A percentile compares a stretch with the other conserved stretches of the same genome.
These are phyloP conservation scores for Xylaria curta DNA, from an alignment of 495 filamentous ascomycete species.

Conservation along the genomic window DNA sequence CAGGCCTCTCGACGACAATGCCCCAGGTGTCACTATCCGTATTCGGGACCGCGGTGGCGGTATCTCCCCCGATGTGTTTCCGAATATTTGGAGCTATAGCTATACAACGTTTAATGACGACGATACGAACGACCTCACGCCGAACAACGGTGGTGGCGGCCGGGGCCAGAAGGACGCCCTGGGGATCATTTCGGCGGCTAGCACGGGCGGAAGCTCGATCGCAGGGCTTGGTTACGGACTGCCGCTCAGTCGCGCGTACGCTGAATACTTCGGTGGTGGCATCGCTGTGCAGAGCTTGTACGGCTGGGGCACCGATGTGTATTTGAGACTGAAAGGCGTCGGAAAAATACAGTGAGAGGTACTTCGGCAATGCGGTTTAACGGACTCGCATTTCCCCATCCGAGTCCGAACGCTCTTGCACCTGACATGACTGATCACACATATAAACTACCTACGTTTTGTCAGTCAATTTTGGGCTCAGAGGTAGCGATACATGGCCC, in stretches of 20 bases:
- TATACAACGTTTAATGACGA: conserved; percentile 90
- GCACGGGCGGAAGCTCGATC: conserved; percentile 75
- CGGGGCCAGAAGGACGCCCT: conserved; percentile 65
- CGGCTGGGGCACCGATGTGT: conserved; percentile 81
- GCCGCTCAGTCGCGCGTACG: conserved; percentile 90
- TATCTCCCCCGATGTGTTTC: conserved; percentile 79
- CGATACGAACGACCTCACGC: conserved; percentile 50
- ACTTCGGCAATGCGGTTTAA: background rate
- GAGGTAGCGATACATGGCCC: background rate
- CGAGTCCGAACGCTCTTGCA: background rate
- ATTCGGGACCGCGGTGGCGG: conserved; percentile 96
- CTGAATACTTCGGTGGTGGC: conserved; percentile 98
- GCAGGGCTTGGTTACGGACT: conserved; percentile 91
- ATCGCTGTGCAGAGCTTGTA: conserved; percentile 91
- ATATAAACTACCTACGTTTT: background rate
- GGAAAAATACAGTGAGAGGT: conserved; percentile 59
- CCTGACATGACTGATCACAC: background rate
- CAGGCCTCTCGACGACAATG: conserved; percentile 63
- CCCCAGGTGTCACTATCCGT: conserved; percentile 90
- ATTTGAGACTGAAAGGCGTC: conserved; percentile 80
- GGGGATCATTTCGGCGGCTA: conserved; percentile 71
- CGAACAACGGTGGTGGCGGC: conserved; percentile 33
- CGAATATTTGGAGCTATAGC: conserved; percentile 92
- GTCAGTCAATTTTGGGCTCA: background rate
- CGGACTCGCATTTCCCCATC: background rate